Conservation (phyloP, 257 asterid species). For the Lycium ferocissimum region DNA sequence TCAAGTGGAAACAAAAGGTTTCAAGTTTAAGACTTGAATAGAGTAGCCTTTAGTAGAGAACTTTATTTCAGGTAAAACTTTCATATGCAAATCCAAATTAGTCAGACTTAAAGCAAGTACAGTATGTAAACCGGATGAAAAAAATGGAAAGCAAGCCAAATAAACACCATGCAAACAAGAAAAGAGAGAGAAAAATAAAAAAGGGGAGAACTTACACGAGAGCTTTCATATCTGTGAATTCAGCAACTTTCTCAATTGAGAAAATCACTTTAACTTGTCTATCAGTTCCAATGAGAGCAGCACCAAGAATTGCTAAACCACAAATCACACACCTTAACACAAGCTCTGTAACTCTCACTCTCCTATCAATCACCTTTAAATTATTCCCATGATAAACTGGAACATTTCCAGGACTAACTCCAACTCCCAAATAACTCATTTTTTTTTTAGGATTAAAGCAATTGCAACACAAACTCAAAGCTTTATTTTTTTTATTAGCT, state of each 20-base stretch:
- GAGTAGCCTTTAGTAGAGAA: neutral
- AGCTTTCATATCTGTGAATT: slow-evolving; percentile 92
- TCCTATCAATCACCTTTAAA: slow-evolving; percentile 69
- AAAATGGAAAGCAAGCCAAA: neutral
- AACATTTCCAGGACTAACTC: slow-evolving; percentile 94
- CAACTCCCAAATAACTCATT: slow-evolving; percentile 87
- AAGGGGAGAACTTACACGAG: slow-evolving; percentile 64
- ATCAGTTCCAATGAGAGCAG: slow-evolving; percentile 78
- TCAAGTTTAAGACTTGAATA: neutral
- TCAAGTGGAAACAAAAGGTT: neutral
- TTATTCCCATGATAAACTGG: slow-evolving; percentile 79
- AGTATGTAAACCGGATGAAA: neutral
- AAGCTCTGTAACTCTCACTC: slow-evolving; percentile 77
- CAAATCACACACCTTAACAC: slow-evolving; percentile 72
- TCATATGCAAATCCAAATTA: neutral
- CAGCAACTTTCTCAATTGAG: slow-evolving; percentile 78
- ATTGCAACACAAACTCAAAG: neutral
- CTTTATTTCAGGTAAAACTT: neutral
- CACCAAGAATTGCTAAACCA: slow-evolving; percentile 66
- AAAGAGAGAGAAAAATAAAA: too few relatives aligned
- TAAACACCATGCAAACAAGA: neutral
- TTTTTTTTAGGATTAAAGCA: neutral
- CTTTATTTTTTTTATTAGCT: neutral
- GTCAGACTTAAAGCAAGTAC: neutral
- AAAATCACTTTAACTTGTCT: slow-evolving; percentile 83